Evolutionary conservation across 495 filamentous ascomycete genomes (phyloP).

Genomic region (Trichocladium uniseriatum): DNA sequence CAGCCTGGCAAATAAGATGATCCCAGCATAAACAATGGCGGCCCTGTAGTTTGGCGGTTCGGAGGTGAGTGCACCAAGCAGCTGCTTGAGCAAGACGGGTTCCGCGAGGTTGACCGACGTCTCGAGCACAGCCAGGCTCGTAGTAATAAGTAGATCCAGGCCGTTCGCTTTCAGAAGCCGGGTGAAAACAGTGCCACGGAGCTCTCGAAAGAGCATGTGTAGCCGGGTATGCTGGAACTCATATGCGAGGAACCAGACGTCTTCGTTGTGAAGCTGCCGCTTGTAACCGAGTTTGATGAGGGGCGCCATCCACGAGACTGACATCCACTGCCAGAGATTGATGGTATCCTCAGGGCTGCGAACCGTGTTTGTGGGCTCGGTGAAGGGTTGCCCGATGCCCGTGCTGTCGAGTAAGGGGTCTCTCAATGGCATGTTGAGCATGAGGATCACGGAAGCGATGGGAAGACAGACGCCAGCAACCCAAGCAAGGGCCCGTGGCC

Average conservation of each 20-base stretch:
- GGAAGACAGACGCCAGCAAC: conserved; percentile 8
- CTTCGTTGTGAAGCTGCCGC: conserved; percentile 59
- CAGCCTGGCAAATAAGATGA: conserved; percentile 52
- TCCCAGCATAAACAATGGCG: conserved; percentile 55
- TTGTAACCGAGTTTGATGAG: conserved; percentile 54
- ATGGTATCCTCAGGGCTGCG: conserved; percentile 78
- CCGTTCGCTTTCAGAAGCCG: conserved; percentile 66
- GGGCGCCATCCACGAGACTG: conserved; percentile 73
- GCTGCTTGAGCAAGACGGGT: conserved; percentile 61
- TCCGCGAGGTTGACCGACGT: conserved; percentile 53
- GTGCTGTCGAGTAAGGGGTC: conserved; percentile 46
- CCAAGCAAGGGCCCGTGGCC: conserved; percentile 6
- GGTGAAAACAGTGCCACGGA: conserved; percentile 60
- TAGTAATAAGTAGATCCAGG: conserved; percentile 61
- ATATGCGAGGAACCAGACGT: conserved; percentile 67
- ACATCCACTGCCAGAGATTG: conserved; percentile 71
- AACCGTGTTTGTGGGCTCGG: conserved; percentile 46
- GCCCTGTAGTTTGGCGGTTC: conserved; percentile 38
- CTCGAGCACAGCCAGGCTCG: conserved; percentile 51
- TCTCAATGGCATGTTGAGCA: conserved; percentile 65
- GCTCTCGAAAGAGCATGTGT: conserved; percentile 60
- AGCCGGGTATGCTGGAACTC: conserved; percentile 68
- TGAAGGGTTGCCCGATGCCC: conserved; percentile 52
- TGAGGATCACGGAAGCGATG: conserved; percentile 36
- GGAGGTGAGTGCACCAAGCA: conserved; percentile 58